Conservation (phyloP, 2,329 filamentous ascomycete genomes). For the Aspergillus ustus region DNA sequence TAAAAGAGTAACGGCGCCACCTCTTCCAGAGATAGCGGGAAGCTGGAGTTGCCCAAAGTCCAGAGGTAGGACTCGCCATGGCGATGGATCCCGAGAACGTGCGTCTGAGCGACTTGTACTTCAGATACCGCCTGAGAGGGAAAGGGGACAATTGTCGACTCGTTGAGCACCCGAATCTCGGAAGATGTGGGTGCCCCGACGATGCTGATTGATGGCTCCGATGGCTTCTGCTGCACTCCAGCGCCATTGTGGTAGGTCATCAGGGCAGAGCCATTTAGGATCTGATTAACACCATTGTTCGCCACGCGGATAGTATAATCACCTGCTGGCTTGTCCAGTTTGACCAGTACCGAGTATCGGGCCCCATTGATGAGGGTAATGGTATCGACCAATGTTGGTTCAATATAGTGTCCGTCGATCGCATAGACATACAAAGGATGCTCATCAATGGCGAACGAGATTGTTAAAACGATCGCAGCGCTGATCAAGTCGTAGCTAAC, state of each 20-base stretch:
- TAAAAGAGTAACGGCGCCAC: slow-evolving; percentile 54
- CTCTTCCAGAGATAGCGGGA: slow-evolving; percentile 45
- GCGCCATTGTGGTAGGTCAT: slow-evolving; percentile 47
- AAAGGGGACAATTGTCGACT: slow-evolving; percentile 50
- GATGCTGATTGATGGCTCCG: slow-evolving; percentile 54
- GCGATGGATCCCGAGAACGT: slow-evolving; percentile 40
- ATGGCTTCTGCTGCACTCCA: slow-evolving; percentile 24
- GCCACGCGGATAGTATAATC: slow-evolving; percentile 60
- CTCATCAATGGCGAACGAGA: slow-evolving; percentile 49
- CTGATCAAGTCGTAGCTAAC: slow-evolving; percentile 58
- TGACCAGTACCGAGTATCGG: slow-evolving; percentile 44
- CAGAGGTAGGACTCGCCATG: slow-evolving; percentile 55
- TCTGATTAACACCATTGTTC: slow-evolving; percentile 55
- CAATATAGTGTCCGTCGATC: slow-evolving; percentile 45
- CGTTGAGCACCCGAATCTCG: slow-evolving; percentile 51
- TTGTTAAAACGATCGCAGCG: slow-evolving; percentile 55
- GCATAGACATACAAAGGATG: slow-evolving; percentile 47
- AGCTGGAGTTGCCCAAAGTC: slow-evolving; percentile 52
- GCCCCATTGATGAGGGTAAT: slow-evolving; percentile 35
- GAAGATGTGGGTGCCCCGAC: slow-evolving; percentile 49
- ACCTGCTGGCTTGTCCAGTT: slow-evolving; percentile 50
- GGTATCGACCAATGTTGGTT: slow-evolving; percentile 39
- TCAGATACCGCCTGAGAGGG: slow-evolving; percentile 50
- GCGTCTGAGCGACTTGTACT: slow-evolving; percentile 50
- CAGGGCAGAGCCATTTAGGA: slow-evolving; percentile 57